Percentiles rank a stretch among this genome's conserved stretches.
phyloP scores from a whole-genome alignment of 1,284 basidiomycete species.

The Waitea zeae region DNA sequence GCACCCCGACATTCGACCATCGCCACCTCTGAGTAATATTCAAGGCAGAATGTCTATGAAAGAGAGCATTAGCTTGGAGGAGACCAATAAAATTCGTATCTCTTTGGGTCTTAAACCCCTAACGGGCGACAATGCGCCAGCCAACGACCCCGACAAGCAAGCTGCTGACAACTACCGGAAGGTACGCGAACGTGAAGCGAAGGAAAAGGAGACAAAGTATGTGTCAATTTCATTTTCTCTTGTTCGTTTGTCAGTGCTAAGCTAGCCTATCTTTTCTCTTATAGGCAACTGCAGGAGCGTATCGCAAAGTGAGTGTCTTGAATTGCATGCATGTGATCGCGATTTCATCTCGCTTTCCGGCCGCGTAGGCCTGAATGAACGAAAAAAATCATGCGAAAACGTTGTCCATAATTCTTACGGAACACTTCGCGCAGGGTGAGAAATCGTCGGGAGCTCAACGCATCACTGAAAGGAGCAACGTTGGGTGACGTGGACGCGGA shows the following conservation, averaged over 20 bases:
- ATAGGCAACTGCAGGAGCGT: slow-evolving; percentile 56
- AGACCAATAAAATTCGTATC: slow-evolving; percentile 95
- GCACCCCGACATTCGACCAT: no score
- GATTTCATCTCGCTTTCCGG: slow-evolving; percentile 2
- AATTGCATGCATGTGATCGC: slow-evolving; percentile 5
- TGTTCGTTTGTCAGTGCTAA: slow-evolving; percentile 6
- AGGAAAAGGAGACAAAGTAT: slow-evolving; percentile 65
- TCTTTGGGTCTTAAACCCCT: slow-evolving; percentile 90
- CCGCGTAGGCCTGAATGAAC: slow-evolving; percentile 11
- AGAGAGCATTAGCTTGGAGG: slow-evolving; percentile 86
- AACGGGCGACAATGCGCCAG: slow-evolving; percentile 53
- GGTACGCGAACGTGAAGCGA: slow-evolving; percentile 49
- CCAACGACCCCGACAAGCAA: slow-evolving; percentile 54
- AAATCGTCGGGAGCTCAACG: slow-evolving; percentile 81
- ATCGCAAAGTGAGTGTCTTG: slow-evolving; percentile 73
- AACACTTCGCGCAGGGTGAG: slow-evolving; percentile 73
- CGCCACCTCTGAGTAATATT: no score
- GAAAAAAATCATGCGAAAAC: slow-evolving; percentile 31
- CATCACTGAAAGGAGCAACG: slow-evolving; percentile 79
- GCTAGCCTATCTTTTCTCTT: slow-evolving; percentile 8
- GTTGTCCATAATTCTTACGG: no score
- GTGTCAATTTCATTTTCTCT: no score
- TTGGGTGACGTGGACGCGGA: slow-evolving; percentile 70
- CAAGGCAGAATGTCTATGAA: slow-evolving; percentile 64
- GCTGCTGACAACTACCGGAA: slow-evolving; percentile 78